These are phyloP conservation scores for Cladobotryum protrusum DNA, from an alignment of 2,329 filamentous ascomycete genomes.

Conservation along the genomic window DNA sequence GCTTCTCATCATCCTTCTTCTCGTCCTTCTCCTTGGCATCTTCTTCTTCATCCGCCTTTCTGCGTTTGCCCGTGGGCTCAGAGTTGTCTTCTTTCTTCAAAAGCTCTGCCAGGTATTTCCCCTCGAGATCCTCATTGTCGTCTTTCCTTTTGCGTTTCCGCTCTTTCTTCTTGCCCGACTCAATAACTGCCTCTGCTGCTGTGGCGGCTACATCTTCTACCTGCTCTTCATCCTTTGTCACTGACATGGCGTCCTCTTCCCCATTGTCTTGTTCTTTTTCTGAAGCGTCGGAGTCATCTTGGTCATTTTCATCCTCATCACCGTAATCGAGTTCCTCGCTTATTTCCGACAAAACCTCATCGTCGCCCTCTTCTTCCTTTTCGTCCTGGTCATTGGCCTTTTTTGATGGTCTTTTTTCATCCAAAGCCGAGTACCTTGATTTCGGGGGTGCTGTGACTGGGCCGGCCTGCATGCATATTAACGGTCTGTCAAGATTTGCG, in stretches of 20 bases:
- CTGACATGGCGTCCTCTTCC: constrained; percentile 11
- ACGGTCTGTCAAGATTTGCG: background rate
- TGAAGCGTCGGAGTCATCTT: constrained; percentile 22
- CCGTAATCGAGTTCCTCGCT: constrained; percentile 29
- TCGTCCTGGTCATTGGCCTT: constrained; percentile 24
- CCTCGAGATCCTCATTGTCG: constrained; percentile 64
- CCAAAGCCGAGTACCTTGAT: constrained; percentile 37
- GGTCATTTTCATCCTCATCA: constrained; percentile 26
- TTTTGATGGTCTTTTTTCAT: constrained; percentile 28
- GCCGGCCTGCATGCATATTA: constrained; percentile 38
- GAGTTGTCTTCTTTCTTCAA: constrained; percentile 54
- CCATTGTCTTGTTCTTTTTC: constrained; percentile 19
- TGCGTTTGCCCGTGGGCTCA: constrained; percentile 49
- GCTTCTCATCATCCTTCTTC: constrained; percentile 38
- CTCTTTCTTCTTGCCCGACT: constrained; percentile 37
- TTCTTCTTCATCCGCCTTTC: constrained; percentile 32
- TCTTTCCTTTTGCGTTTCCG: constrained; percentile 63
- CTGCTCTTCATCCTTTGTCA: constrained; percentile 30
- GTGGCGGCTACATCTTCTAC: constrained; percentile 33
- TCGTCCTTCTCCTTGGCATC: constrained; percentile 32
- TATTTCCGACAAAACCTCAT: constrained; percentile 28
- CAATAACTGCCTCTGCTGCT: constrained; percentile 27
- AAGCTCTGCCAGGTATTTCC: constrained; percentile 61
- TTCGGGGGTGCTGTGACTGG: constrained; percentile 42
- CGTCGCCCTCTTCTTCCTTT: constrained; percentile 25